Base-by-base conservation (phyloP, 2,329 filamentous ascomycete species). In the Akanthomyces lecanii region DNA sequence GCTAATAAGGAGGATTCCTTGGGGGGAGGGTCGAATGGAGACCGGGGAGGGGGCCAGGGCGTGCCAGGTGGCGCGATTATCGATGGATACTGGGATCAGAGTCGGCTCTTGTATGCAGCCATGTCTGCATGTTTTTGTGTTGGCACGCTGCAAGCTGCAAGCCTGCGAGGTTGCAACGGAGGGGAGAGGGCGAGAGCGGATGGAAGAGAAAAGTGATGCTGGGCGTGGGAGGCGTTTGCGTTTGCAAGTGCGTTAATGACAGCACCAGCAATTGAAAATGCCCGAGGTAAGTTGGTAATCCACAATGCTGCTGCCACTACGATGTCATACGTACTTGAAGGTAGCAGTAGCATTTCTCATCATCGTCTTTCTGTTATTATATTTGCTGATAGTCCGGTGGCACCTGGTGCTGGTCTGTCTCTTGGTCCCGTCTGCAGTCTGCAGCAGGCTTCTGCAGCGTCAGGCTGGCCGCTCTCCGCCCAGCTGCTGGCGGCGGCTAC, bases 1-100 rank as follows among this genome's bases (percentile, higher is more conserved):
- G 55, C 44, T 40, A 45, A 33, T 25, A 45, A 45, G 54, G 45
- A 55, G 54, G 54, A 56, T 56, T 56, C 21, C 25, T 8, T 25
- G 28, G 40, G 44, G 21, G 53, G n/a, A n/a, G n/a, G 53, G n/a
- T 33, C 30, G 38, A 40, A 56, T 56, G 54, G 18, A 45, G 40
- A 21, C 44, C 16, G 40, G 25, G 23, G 54, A 45, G 25, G 16
- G 40, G 40, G 25, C 45, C 45, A 33, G 40, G 40, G 25, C n/a
- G 25, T 56, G 23, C 25, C 48, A 45, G 44, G 54, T 56, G 54
- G 54, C 54, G 54, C 54, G 54, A 25, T 56, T 56, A 45, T 56
- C 54, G 54, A 45, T 56, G 54, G 54, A 45, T 21, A 56, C 54
- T 33, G 25, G 54, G 18, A 21, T 33, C 23, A 30, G 54, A 40